Percentiles rank a stretch among this genome's conserved stretches.
These are phyloP conservation scores for Fagus sylvatica DNA, from an alignment of 306 rosid genomes.

Conservation along the genomic window DNA sequence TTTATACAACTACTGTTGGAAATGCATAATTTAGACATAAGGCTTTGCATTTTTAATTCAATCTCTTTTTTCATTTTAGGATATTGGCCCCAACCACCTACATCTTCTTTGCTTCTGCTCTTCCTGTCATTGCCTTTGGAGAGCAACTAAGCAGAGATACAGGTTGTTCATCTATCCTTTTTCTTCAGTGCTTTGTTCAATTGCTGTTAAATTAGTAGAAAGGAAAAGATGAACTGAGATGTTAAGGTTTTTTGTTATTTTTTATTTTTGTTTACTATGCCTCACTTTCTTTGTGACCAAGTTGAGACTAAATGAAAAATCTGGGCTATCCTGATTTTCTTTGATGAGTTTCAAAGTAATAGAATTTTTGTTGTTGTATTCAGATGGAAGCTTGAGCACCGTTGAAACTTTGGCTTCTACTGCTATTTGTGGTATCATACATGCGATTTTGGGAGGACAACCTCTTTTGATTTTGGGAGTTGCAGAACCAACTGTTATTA, in stretches of 20 bases:
- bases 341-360: conserved; percentile 19
- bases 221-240: no score
- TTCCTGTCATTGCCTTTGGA: conserved; percentile 83
- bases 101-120: conserved; percentile 82
- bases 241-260: neutral
- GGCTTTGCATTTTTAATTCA: neutral
- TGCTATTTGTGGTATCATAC: conserved; percentile 88
- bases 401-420: conserved; percentile 90
- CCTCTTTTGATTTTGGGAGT: conserved; percentile 85
- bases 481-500: conserved; percentile 92
- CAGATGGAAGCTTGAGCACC: conserved; percentile 85
- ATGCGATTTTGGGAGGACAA: conserved; percentile 84
- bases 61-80: conserved; percentile 29
- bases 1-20: neutral
- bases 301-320: neutral
- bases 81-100: conserved; percentile 76
- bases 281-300: neutral
- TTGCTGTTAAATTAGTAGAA: neutral
- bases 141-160: conserved; percentile 70
- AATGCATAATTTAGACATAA: neutral
- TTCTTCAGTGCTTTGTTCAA: neutral
- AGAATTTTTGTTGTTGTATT: conserved; percentile 6
- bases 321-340: neutral
- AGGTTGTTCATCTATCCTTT: conserved; percentile 39
- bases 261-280: neutral